Evolutionary conservation across 768 basidiomycete genomes (phyloP), one percentile per base, ranked within the genome.

Genomic region (Mycena vitilis): DNA sequence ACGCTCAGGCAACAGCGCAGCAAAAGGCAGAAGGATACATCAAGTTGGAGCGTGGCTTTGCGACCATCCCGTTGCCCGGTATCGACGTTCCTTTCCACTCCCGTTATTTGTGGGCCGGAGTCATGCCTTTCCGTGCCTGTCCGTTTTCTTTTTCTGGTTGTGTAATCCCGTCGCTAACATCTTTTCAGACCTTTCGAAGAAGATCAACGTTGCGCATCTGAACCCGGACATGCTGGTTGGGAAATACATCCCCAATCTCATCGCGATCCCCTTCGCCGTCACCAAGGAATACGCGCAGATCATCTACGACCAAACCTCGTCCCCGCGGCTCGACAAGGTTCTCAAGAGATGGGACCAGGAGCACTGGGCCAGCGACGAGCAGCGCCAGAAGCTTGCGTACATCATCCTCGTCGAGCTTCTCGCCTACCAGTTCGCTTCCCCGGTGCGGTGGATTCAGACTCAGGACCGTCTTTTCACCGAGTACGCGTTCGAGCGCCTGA

Each of bases 61-160:
- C 97, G 0, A 96, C 95, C 22, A 96, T 96, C 65, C 95, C 95
- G 48, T 86, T 97, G 45, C 95, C 96, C 45, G 97, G 97, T 69
- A 98, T 99, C 74, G 98, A 99, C 74, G 98, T 99, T 1, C 98
- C 98, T 5, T 99, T 99, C 94, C 98, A 99, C 80, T 99, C 98
- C 5, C 93, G 96, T 67, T 99, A 99, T 81, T 88, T 99, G 45
- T 99, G 98, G 98, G 96, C 96, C 18, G 96, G 96, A 77, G 96
- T 98, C 36, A 87, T 97, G 90, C 95, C 96, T 12, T 97, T 98
- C 94, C 90, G 96, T 73, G 94, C 95, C 64, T 98, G 94, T 95
- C 76, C 81, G 93, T 87, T 25, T 42, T 45, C 54, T 53, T 54
- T 20, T 52, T 53, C 60, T 30, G 3, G 30, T 30, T 20, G 5